Percentiles rank a stretch among this genome's conserved stretches.
Conservation (phyloP, 768 basidiomycete genomes). For the Russula olivacea region DNA sequence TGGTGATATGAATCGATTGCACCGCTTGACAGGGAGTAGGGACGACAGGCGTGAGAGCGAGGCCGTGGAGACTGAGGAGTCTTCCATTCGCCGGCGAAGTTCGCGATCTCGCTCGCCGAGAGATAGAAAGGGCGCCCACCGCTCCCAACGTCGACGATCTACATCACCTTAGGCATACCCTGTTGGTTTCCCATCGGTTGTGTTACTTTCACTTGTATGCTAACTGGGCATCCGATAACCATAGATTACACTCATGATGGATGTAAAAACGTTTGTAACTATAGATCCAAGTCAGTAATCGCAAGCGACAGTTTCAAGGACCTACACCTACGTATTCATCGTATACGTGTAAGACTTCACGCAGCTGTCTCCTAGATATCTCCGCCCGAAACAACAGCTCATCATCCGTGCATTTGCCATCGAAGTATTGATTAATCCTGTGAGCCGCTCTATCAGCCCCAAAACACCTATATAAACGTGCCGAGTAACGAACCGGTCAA, state of each 20-base stretch:
- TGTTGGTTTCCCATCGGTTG: neutral
- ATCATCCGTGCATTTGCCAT: conserved; percentile 86
- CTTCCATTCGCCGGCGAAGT: conserved; percentile 4
- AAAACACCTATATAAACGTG: neutral
- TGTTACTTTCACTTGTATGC: neutral
- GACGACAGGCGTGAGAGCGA: neutral
- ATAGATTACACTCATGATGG: conserved; percentile 29
- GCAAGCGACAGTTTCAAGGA: neutral
- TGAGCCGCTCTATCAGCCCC: neutral
- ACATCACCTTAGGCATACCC: conserved; percentile 1
- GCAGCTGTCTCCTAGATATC: conserved; percentile 75
- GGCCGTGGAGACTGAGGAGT: neutral
- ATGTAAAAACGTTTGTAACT: conserved; percentile 45
- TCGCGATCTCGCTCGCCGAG: conserved; percentile 25
- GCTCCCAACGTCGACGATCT: conserved; percentile 10
- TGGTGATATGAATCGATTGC: neutral
- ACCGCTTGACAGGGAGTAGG: neutral
- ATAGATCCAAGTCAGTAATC: conserved; percentile 2
- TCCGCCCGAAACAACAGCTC: conserved; percentile 90
- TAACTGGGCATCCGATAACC: neutral
- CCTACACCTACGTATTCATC: conserved; percentile 71
- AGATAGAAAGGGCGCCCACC: conserved; percentile 1
- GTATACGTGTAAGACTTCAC: conserved; percentile 79
- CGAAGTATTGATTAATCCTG: conserved; percentile 90
- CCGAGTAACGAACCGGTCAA: conserved; percentile 57